Conservation (phyloP, 1,284 basidiomycete species). For the Pulveroboletus ridleyi region DNA sequence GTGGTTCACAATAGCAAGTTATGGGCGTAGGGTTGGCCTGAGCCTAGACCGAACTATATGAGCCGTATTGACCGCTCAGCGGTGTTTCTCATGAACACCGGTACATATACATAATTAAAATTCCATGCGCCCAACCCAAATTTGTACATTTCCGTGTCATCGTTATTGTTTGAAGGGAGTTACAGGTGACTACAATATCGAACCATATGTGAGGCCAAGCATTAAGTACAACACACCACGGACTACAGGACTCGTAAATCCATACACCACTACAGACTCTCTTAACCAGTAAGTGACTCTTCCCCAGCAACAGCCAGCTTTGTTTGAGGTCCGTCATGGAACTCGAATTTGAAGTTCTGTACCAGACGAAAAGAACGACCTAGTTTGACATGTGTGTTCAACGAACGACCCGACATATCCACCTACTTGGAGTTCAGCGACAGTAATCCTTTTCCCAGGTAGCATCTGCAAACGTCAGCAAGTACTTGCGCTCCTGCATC, state of each 20-base stretch:
- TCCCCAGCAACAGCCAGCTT: constrained; percentile 42
- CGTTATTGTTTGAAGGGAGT: not conserved
- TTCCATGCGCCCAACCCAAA: too few species aligned
- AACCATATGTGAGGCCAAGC: too few species aligned
- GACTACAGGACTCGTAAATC: not conserved
- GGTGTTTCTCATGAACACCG: too few species aligned
- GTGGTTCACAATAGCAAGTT: too few species aligned
- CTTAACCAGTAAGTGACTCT: constrained; percentile 38
- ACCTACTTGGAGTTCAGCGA: constrained; percentile 41
- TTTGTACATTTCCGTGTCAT: too few species aligned
- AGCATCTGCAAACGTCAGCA: constrained; percentile 55
- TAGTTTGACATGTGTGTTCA: too few species aligned
- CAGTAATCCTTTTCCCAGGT: constrained; percentile 49
- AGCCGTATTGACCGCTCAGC: too few species aligned
- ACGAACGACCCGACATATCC: not conserved
- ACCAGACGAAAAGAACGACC: constrained; percentile 34
- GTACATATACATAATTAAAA: too few species aligned
- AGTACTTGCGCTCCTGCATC: constrained; percentile 46
- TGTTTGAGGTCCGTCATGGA: constrained; percentile 46
- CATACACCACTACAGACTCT: constrained; percentile 9
- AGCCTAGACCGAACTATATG: too few species aligned
- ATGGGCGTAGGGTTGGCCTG: too few species aligned
- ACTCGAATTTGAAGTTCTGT: constrained; percentile 50
- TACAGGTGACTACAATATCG: not conserved
- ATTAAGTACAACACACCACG: not conserved